A percentile compares a stretch with the other conserved stretches of the same genome.
Evolutionary conservation across 805 yeast genomes (phyloP).

Genomic region (Candida palmyrensis): DNA sequence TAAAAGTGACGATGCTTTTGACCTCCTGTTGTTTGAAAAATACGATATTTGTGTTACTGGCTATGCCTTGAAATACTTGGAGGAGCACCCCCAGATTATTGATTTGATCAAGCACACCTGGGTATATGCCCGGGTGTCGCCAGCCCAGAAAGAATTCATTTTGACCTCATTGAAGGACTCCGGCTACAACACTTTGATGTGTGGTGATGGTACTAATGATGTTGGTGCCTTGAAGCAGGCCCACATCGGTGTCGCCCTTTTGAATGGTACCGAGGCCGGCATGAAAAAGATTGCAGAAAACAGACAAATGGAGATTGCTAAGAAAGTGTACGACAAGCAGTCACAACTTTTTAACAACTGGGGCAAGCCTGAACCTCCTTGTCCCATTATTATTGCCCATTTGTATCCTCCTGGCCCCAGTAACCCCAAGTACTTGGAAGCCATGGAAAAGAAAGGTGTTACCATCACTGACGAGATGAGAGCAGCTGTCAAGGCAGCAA

Average conservation of each 20-base stretch:
- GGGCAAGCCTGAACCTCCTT: slow-evolving; percentile 80
- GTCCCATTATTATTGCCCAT: slow-evolving; percentile 86
- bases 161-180: slow-evolving; percentile 75
- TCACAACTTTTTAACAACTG: slow-evolving; percentile 72
- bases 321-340: slow-evolving; percentile 78
- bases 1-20: slow-evolving; percentile 53
- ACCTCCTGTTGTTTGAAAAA: slow-evolving; percentile 50
- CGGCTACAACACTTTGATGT: slow-evolving; percentile 94
- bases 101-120: slow-evolving; percentile 83
- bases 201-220: slow-evolving; percentile 99
- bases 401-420: slow-evolving; percentile 92
- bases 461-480: slow-evolving; percentile 71
- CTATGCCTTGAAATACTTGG: slow-evolving; percentile 68
- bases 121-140: slow-evolving; percentile 98
- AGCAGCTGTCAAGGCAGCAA: slow-evolving; percentile 52
- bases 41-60: slow-evolving; percentile 93
- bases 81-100: slow-evolving; percentile 62
- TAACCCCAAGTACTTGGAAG: slow-evolving; percentile 83
- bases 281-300: slow-evolving; percentile 84
- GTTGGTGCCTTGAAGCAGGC: slow-evolving; percentile 99
- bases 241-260: slow-evolving; percentile 94
- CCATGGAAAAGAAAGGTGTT: slow-evolving; percentile 81
- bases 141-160: slow-evolving; percentile 89
- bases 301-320: slow-evolving; percentile 58
- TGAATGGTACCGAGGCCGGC: slow-evolving; percentile 95